Conservation (phyloP, 345 rosid species). For the Pugionium cornutum region DNA sequence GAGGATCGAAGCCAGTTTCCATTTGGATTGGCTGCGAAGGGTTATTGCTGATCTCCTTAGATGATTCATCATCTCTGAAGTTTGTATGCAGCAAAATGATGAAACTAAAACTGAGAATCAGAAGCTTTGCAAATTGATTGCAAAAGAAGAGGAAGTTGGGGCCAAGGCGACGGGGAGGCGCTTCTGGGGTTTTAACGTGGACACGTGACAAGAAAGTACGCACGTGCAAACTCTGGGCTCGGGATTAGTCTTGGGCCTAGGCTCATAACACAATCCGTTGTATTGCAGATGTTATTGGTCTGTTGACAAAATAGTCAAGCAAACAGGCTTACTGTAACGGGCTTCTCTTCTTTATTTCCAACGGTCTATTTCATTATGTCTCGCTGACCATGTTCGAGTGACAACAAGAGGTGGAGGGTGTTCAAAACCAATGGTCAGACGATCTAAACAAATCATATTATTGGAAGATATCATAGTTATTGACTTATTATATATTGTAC, state of each 20-base stretch:
- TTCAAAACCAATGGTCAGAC: too few relatives aligned
- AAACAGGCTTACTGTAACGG: too few relatives aligned
- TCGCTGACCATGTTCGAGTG: too few relatives aligned
- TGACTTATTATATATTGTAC: too few relatives aligned
- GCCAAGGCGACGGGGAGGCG: slow-evolving; percentile 17
- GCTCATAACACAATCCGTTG: neutral
- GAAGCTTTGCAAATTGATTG: neutral
- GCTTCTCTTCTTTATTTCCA: too few relatives aligned
- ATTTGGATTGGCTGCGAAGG: slow-evolving; percentile 20
- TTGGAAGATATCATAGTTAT: too few relatives aligned
- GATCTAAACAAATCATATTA: too few relatives aligned
- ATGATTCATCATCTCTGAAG: slow-evolving; percentile 35
- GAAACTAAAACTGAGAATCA: neutral
- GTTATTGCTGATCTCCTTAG: slow-evolving; percentile 40
- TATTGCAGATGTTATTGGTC: too few relatives aligned
- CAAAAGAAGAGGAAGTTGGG: slow-evolving; percentile 11
- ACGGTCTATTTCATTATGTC: too few relatives aligned
- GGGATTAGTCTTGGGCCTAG: neutral
- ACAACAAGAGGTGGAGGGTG: too few relatives aligned
- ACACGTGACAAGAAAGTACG: slow-evolving; percentile 27
- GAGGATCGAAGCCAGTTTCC: slow-evolving; percentile 26
- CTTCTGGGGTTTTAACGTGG: slow-evolving; percentile 33
- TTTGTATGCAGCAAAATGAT: neutral
- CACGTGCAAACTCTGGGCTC: slow-evolving; percentile 11
- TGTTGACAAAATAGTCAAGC: too few relatives aligned